Evolutionary conservation across 225 moss, liverwort and hornwort genomes (phyloP).

Genomic region (Thuidium tamariscinum): DNA sequence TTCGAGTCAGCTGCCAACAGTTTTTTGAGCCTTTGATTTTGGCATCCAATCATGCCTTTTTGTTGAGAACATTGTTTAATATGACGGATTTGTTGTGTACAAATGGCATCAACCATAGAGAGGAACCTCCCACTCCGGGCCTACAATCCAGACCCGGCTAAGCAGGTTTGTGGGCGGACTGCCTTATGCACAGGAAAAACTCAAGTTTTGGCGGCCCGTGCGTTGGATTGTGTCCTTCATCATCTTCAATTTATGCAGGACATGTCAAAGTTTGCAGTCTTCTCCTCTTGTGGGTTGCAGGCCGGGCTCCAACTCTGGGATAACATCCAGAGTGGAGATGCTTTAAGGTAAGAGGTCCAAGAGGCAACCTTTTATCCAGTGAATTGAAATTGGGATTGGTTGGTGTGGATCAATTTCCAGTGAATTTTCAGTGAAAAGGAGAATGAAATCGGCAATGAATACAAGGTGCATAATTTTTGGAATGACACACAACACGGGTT

Average conservation of each 20-base stretch:
- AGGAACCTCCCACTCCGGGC: background rate
- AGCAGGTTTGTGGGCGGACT: background rate
- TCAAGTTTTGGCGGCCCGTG: too few species aligned
- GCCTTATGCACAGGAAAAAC: background rate
- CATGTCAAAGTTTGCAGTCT: too few species aligned
- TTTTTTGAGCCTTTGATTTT: background rate
- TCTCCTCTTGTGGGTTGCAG: too few species aligned
- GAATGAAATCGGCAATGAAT: background rate
- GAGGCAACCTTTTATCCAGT: accelerated
- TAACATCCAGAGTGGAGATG: background rate
- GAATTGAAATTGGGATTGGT: background rate
- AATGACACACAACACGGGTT: background rate
- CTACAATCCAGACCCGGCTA: background rate
- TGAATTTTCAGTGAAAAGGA: background rate
- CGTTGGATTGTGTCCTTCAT: too few species aligned
- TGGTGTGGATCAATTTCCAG: background rate
- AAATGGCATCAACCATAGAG: background rate
- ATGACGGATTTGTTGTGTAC: background rate
- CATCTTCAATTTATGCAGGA: too few species aligned
- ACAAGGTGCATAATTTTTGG: background rate
- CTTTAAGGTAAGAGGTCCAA: background rate
- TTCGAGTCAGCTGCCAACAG: background rate
- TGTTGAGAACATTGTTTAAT: background rate
- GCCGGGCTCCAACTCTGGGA: background rate
- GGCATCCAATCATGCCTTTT: background rate